Percentiles rank a stretch among this genome's conserved stretches.
Evolutionary conservation across 176 grass and related monocot genomes (phyloP).

Genomic region (Bolboschoenus planiculmis): DNA sequence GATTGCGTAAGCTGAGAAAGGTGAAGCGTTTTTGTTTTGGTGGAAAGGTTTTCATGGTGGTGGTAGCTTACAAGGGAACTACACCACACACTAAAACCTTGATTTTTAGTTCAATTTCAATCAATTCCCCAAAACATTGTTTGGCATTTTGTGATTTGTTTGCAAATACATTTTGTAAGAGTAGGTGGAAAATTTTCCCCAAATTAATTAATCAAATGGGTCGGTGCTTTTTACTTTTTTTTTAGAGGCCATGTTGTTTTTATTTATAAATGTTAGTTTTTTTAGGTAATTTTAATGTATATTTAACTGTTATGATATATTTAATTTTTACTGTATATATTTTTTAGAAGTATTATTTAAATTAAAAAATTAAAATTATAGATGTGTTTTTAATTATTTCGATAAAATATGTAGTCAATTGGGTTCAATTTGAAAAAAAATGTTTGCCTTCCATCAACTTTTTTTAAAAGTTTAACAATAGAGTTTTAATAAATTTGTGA

Average conservation of each 20-base stretch:
- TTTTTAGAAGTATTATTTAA: no score
- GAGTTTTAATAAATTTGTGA: no score
- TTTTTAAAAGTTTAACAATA: no score
- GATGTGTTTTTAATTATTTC: no score
- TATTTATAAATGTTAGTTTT: background rate
- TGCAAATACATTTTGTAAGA: background rate
- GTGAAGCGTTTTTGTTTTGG: background rate
- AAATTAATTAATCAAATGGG: background rate
- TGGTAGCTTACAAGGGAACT: background rate
- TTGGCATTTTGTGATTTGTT: background rate
- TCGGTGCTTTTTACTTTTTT: background rate
- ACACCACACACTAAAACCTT: background rate
- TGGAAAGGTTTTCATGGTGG: background rate
- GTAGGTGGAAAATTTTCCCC: background rate
- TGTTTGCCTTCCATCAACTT: no score
- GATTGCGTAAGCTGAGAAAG: background rate
- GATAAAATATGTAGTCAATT: no score
- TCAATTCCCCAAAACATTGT: background rate
- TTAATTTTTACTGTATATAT: background rate
- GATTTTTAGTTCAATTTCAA: background rate
- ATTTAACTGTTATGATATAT: no score
- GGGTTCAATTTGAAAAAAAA: no score
- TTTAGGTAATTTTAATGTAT: no score
- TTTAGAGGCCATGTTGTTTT: background rate
- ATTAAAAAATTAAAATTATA: no score